Evolutionary conservation across 768 basidiomycete species (phyloP).

Genomic region (Agaricus subrufescens): DNA sequence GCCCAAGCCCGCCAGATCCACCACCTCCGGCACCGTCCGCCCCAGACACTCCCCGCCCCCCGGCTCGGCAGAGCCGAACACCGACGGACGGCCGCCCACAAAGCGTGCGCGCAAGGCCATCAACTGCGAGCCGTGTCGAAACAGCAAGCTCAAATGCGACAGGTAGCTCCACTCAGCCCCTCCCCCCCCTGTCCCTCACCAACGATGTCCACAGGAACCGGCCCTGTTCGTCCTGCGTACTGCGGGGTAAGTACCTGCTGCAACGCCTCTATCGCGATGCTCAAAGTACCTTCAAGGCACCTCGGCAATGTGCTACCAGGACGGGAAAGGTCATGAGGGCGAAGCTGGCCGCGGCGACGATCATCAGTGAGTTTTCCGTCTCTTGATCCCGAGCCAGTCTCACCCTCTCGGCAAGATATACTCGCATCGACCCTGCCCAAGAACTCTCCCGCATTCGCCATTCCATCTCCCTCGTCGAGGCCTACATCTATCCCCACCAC

Average conservation of each 20-base stretch:
- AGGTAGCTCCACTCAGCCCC: conserved; percentile 39
- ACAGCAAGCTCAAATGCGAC: conserved; percentile 87
- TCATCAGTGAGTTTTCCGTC: conserved; percentile 34
- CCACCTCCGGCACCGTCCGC: conserved; percentile 40
- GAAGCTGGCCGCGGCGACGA: conserved; percentile 53
- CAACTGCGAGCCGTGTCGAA: conserved; percentile 85
- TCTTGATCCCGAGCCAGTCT: conserved; percentile 9
- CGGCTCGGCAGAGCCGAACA: conserved; percentile 35
- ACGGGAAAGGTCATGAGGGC: conserved; percentile 59
- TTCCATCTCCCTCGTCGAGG: conserved; percentile 62
- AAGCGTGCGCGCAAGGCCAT: conserved; percentile 86
- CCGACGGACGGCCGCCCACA: conserved; percentile 61
- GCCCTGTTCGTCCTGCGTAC: conserved; percentile 84
- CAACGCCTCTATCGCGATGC: conserved; percentile 19
- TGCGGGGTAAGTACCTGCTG: conserved; percentile 52
- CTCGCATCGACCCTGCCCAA: conserved; percentile 56
- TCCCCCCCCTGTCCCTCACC: conserved; percentile 1
- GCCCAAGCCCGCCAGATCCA: conserved; percentile 35
- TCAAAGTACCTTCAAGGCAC: conserved; percentile 49
- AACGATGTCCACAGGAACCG: conserved; percentile 51
- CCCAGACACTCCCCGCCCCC: conserved; percentile 46
- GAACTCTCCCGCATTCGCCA: conserved; percentile 68
- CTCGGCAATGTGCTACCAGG: conserved; percentile 75
- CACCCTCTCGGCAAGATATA: conserved; percentile 25
- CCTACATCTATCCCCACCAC: conserved; percentile 47